Evolutionary conservation across 148 eudicot genomes (phyloP).

Genomic region (Fagopyrum homotropicum): DNA sequence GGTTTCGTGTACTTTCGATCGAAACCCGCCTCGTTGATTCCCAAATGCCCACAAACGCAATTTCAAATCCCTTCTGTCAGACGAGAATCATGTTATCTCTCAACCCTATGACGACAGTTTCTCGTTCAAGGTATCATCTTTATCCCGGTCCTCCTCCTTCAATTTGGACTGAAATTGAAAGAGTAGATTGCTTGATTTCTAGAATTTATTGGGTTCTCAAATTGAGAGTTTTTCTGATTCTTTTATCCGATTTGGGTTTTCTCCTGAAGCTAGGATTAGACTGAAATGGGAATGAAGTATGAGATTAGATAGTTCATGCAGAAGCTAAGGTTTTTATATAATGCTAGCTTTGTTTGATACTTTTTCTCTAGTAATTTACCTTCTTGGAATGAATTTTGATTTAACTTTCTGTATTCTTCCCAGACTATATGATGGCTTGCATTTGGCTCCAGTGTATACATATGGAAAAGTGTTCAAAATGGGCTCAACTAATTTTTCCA

Average conservation of each 20-base stretch:
- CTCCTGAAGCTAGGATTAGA: neutral
- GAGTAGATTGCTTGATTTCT: neutral
- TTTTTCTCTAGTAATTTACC: neutral
- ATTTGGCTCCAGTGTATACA: neutral
- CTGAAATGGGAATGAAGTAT: neutral
- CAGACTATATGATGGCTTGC: conserved; percentile 1
- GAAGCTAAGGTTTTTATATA: neutral
- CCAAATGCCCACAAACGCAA: neutral
- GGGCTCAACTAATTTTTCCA: conserved; percentile 1
- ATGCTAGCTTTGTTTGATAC: neutral
- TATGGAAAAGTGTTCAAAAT: neutral
- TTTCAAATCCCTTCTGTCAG: neutral
- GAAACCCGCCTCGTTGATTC: neutral
- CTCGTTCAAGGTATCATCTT: conserved; percentile 1
- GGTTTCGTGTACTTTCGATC: neutral
- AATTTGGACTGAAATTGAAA: neutral
- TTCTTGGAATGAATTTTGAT: neutral
- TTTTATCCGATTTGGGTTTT: neutral
- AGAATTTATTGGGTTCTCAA: neutral
- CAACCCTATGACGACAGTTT: neutral
- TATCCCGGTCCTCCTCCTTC: neutral
- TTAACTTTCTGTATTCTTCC: neutral
- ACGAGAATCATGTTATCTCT: neutral
- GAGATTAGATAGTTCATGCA: neutral
- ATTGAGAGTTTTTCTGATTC: too few relatives aligned